phyloP scores from a whole-genome alignment of 2,329 filamentous ascomycete genomes.

The Drechmeria coniospora region DNA sequence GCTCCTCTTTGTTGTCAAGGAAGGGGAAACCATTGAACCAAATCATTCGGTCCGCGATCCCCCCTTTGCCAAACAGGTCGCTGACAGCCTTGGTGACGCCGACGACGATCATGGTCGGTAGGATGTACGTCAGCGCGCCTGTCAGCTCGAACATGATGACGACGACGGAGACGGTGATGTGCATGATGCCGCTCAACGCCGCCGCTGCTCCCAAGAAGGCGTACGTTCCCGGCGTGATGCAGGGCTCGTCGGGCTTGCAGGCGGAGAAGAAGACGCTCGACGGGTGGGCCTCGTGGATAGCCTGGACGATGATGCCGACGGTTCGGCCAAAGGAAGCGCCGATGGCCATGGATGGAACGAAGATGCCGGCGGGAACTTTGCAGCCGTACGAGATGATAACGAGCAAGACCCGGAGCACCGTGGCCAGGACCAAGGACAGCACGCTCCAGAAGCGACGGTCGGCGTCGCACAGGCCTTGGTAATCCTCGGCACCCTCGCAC shows the following conservation, averaged over 20 bases:
- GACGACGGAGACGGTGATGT: conserved; percentile 89
- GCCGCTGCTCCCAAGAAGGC: conserved; percentile 88
- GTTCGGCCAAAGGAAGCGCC: conserved; percentile 88
- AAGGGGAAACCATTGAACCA: conserved; percentile 98
- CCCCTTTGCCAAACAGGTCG: conserved; percentile 84
- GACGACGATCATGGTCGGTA: conserved; percentile 98
- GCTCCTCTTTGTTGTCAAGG: conserved; percentile 92
- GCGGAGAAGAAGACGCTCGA: conserved; percentile 71
- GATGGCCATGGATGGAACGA: conserved; percentile 95
- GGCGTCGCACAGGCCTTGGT: conserved; percentile 73
- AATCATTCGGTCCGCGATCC: conserved; percentile 96
- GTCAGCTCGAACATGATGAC: conserved; percentile 99
- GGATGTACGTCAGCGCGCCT: conserved; percentile 89
- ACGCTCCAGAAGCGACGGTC: conserved; percentile 66
- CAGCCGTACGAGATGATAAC: conserved; percentile 95
- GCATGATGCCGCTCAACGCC: conserved; percentile 91
- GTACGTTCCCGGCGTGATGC: conserved; percentile 94
- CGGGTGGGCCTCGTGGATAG: conserved; percentile 72
- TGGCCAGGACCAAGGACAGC: conserved; percentile 62
- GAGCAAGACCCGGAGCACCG: conserved; percentile 62
- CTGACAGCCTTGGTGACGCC: conserved; percentile 90
- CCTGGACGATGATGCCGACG: conserved; percentile 87
- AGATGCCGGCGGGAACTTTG: conserved; percentile 95
- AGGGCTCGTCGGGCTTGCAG: conserved; percentile 81
- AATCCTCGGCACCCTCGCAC: conserved; percentile 78